These are phyloP conservation scores for Aspergillus sp. DNA, from an alignment of 2,329 filamentous ascomycete genomes.

Conservation along the genomic window DNA sequence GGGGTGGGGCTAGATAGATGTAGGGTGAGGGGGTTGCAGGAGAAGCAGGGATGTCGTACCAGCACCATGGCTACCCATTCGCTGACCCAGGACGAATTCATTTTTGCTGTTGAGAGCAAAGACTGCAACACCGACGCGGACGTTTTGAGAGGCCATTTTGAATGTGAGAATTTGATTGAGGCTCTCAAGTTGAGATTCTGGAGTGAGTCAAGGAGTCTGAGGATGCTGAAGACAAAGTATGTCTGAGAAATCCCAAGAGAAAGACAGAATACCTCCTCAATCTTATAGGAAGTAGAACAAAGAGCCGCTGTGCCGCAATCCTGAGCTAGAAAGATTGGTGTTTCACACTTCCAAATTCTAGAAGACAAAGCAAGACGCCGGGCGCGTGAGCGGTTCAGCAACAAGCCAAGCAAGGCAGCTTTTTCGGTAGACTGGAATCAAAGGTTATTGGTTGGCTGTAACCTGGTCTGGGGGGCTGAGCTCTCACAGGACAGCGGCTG, in stretches of 20 bases:
- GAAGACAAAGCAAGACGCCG: no score
- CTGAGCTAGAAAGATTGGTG: no score
- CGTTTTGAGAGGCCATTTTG: constrained; percentile 8
- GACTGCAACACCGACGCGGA: constrained; percentile 22
- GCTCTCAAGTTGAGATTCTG: background rate
- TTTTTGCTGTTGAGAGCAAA: constrained; percentile 20
- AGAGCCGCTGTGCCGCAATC: no score
- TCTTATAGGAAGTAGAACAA: no score
- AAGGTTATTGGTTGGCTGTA: background rate
- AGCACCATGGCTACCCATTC: constrained; percentile 25
- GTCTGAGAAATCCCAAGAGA: no score
- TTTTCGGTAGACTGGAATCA: background rate
- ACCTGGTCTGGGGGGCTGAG: background rate
- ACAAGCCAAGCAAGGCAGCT: background rate
- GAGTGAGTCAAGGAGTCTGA: background rate
- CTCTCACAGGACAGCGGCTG: background rate
- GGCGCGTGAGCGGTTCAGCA: no score
- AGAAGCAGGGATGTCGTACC: constrained; percentile 6
- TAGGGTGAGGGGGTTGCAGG: no score
- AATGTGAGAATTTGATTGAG: background rate
- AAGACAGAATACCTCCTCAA: no score
- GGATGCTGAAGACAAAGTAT: background rate
- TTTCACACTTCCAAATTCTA: no score
- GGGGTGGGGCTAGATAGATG: background rate
- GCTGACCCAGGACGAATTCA: constrained; percentile 21